Evolutionary conservation across 768 basidiomycete species (phyloP).

Genomic region (Hortiboletus flavorubellus): DNA sequence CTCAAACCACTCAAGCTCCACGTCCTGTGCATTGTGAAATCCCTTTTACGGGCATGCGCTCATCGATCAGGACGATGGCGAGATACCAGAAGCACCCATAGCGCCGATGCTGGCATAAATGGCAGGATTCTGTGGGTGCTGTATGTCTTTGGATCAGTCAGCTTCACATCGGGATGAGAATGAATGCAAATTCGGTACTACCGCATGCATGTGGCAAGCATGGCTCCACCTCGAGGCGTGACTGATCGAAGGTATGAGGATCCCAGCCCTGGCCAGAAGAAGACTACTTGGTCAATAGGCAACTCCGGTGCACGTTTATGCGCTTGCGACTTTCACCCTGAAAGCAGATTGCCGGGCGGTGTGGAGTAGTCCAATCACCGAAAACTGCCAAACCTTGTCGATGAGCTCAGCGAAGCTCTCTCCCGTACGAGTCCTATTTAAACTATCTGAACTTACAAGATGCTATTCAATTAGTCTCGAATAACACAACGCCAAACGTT

Average conservation of each 20-base stretch:
- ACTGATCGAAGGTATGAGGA: slow-evolving; percentile 32
- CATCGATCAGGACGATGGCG: slow-evolving; percentile 18
- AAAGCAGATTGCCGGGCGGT: slow-evolving; percentile 23
- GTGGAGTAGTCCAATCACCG: slow-evolving; percentile 28
- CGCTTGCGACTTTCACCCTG: slow-evolving; percentile 9
- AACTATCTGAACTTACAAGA: slow-evolving; percentile 21
- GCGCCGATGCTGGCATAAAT: slow-evolving; percentile 20
- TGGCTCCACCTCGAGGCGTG: slow-evolving; percentile 35
- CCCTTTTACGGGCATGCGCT: slow-evolving; percentile 6
- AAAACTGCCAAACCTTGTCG: slow-evolving; percentile 24
- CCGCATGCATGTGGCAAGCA: slow-evolving; percentile 31
- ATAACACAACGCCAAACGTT: slow-evolving; percentile 8
- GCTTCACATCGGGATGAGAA: slow-evolving; percentile 27
- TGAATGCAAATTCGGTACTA: slow-evolving; percentile 30
- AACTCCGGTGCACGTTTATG: slow-evolving; percentile 22
- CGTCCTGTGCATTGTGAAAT: slow-evolving; percentile 29
- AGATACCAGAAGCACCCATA: slow-evolving; percentile 17
- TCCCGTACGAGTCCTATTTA: slow-evolving; percentile 19
- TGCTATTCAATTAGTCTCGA: not conserved
- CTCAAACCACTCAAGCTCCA: slow-evolving; percentile 29
- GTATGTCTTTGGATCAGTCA: slow-evolving; percentile 16
- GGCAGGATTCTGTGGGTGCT: slow-evolving; percentile 24
- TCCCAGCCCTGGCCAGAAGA: slow-evolving; percentile 22
- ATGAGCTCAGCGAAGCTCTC: slow-evolving; percentile 29
- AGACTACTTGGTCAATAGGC: slow-evolving; percentile 11